Evolutionary conservation across 305 asterid species (phyloP).

Genomic region (Stenogyne calaminthoides): DNA sequence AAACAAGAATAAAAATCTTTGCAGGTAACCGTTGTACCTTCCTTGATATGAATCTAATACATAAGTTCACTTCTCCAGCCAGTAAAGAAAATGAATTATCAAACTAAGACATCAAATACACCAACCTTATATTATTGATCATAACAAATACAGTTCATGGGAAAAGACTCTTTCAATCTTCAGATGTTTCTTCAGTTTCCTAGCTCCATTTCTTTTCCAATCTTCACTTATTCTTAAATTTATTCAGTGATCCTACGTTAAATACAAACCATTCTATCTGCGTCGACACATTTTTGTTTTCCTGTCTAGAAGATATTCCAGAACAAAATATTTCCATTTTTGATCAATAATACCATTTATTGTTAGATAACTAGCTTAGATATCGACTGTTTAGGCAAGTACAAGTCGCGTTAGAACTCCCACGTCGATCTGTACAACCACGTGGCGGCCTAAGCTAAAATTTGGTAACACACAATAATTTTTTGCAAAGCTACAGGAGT

Average conservation of each 20-base stretch:
- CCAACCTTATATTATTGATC: neutral
- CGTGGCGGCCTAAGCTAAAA: conserved; percentile 10
- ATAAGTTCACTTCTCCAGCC: conserved; percentile 21
- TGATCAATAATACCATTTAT: neutral
- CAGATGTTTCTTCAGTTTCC: neutral
- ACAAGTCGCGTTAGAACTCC: neutral
- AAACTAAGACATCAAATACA: neutral
- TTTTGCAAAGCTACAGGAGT: neutral
- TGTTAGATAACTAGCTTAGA: conserved; percentile 17
- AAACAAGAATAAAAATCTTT: conserved; percentile 1
- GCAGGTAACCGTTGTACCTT: conserved; percentile 1
- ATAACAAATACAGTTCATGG: neutral
- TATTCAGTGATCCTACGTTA: neutral
- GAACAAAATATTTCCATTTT: conserved; percentile 14
- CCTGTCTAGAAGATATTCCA: no score
- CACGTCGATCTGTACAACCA: neutral
- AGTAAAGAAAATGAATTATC: neutral
- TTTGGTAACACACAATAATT: neutral
- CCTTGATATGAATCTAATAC: conserved; percentile 10
- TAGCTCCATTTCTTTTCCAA: neutral
- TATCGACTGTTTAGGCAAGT: neutral
- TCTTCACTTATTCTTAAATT: neutral
- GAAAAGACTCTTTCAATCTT: conserved; percentile 1
- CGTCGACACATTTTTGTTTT: no score
- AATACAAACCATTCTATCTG: no score